Base-by-base conservation (phyloP, 2,329 filamentous ascomycete genomes). In the Fusarium illudens region DNA sequence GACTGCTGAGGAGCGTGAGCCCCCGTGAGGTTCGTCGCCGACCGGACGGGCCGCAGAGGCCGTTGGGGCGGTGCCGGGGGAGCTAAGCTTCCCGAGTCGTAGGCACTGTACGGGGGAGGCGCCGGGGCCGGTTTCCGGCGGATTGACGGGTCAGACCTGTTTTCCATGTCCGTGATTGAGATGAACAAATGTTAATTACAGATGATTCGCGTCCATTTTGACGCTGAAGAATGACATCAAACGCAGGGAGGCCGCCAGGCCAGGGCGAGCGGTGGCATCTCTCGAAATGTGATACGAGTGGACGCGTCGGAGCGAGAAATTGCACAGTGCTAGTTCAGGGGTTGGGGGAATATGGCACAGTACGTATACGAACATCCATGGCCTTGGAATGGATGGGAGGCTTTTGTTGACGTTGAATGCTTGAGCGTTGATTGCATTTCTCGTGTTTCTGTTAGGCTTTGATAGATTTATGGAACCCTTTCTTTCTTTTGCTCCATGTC, bases 1-100 rank as follows among this genome's bases (percentile, higher is more conserved):
- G 71, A 65, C 20, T 69, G 60, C 32, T 72, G 68, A 6, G 64
- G 71, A 25, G 61, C 60, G 30, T 71, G 72, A 20, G 71, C 68
- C 10, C 72, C 67, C 11, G 61, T 62, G 51, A 73, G 68, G 32
- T 73, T 70, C 22, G 74, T 70, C 20, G 75, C 66, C 49, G 73
- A 71, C 8, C 72, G 73, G 25, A 67, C 69, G 13, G 71, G 69
- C 30, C 74, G 62, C 8, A 71, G 71, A 65, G 62, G 73, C 46
- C 62, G 71, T 13, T 29, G 64, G 4, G 65, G 62, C 25, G 34
- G 66, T 20, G 22, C 39, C 39, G 67, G 72, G 60, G 70, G 70
- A 51, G 65, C 63, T 48, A 70, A 50, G 39, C 53, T 60, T 25
- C 51, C 55, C 20, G 59, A 22, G 22, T 39, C 29, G 34, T 60